Evolutionary conservation across 345 rosid species (phyloP), one percentile per base, ranked within the genome.

Genomic region (Cochlearia excelsa): DNA sequence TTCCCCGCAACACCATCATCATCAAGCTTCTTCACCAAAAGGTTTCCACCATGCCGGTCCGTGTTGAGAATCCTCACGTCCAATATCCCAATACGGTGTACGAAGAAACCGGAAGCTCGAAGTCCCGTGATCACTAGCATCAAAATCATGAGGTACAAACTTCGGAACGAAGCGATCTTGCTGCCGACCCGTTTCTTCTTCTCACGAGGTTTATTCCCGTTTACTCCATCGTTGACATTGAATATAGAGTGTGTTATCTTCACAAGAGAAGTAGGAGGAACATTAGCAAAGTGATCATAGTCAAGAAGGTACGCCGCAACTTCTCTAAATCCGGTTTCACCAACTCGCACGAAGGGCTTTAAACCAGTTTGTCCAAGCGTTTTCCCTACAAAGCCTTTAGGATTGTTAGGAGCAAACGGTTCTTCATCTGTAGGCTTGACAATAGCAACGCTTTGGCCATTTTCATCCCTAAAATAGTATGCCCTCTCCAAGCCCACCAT

Each of bases 361-460:
- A 80, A 46, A 60, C 95, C 90, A 16, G 84, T 90, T 53, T 79
- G 86, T 61, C 95, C 87, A 55, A 86, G 87, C 29, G 86, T 63
- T 69, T 73, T 84, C 46, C 95, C 95, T 11, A 76, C 65, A 59
- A 86, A 86, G 29, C 90, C 95, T 73, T 86, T 86, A 3, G 95
- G 95, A 62, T 86, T 86, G 71, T 86, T 82, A 42, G 95, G 95
- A 7, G 95, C 95, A 79, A 84, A 84, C 41, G 94, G 90, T 46
- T 86, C 93, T 67, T 86, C 94, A 62, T 86, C 89, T 4, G 87
- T 81, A 50, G 87, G 90, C 74, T 86, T 83, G 34, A 86, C 85
- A 50, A 80, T 82, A 1, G 84, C 94, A 66, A 81, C 77, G 65
- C 76, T 80, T 52, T 79, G 74, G 53, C 95, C 86, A 42, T 64